Conservation (phyloP, 2,329 filamentous ascomycete species). For the Clathrospora elynae region DNA sequence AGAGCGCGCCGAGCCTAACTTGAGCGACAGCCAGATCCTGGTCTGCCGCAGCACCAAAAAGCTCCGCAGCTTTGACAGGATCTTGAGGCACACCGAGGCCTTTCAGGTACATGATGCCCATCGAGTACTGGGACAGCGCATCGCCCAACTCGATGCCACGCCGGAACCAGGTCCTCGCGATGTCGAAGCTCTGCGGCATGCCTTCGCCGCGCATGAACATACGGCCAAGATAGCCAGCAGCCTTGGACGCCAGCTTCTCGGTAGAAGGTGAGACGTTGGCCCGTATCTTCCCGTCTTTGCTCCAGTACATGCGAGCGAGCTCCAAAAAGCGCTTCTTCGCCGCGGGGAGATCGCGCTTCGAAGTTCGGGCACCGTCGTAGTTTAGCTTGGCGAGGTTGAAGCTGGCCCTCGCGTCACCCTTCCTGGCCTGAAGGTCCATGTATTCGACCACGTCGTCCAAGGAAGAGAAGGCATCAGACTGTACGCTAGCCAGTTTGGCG, state of each 20-base stretch:
- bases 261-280: constrained; percentile 71
- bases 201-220: constrained; percentile 92
- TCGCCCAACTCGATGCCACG: constrained; percentile 77
- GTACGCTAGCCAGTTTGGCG: constrained; percentile 72
- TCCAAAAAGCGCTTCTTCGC: constrained; percentile 82
- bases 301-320: constrained; percentile 83
- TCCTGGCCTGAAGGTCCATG: constrained; percentile 84
- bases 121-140: constrained; percentile 79
- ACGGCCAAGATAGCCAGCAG: constrained; percentile 83
- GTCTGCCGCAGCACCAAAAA: constrained; percentile 79
- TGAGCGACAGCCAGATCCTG: constrained; percentile 81
- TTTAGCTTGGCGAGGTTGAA: constrained; percentile 84
- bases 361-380: constrained; percentile 80
- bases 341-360: constrained; percentile 72
- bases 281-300: constrained; percentile 72
- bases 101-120: constrained; percentile 82
- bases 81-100: constrained; percentile 76
- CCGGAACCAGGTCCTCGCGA: constrained; percentile 81
- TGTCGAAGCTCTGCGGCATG: constrained; percentile 75
- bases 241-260: constrained; percentile 79
- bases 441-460: constrained; percentile 96
- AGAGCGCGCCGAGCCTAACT: constrained; percentile 80
- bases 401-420: constrained; percentile 85
- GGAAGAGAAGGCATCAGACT: constrained; percentile 81
- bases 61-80: constrained; percentile 71